Conservation (phyloP, 2,329 filamentous ascomycete genomes). For the Scedosporium boydii region DNA sequence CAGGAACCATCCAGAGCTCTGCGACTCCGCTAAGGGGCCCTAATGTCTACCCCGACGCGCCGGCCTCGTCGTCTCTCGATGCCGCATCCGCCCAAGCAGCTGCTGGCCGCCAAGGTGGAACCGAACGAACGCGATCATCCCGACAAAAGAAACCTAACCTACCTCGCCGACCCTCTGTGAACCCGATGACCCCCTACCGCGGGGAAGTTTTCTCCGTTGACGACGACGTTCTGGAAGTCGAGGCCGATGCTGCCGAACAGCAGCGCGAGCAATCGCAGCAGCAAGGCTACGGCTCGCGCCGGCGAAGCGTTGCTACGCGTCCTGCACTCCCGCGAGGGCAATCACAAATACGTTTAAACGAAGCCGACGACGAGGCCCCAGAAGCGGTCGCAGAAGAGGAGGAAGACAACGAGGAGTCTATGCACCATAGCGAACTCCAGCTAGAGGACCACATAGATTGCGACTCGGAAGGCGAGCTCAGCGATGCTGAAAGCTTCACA, state of each 20-base stretch:
- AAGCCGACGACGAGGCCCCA: constrained; percentile 26
- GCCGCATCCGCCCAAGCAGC: constrained; percentile 29
- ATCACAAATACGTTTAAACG: constrained; percentile 24
- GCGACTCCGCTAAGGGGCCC: neutral
- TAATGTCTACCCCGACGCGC: neutral
- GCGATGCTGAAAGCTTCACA: constrained; percentile 95
- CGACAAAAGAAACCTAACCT: constrained; percentile 64
- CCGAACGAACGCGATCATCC: constrained; percentile 38
- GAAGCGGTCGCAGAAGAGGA: constrained; percentile 5
- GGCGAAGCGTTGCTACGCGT: neutral
- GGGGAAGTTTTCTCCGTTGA: constrained; percentile 86
- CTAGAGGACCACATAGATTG: constrained; percentile 43
- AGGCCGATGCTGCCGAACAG: constrained; percentile 45
- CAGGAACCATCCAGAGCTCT: constrained; percentile 25
- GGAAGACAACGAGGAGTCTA: constrained; percentile 21
- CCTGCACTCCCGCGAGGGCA: neutral
- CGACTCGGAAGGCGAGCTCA: constrained; percentile 63
- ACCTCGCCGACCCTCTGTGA: constrained; percentile 65
- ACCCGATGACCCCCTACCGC: constrained; percentile 60
- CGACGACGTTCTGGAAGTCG: constrained; percentile 74
- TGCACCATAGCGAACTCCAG: constrained; percentile 26
- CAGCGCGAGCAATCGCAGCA: constrained; percentile 21
- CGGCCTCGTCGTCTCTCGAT: constrained; percentile 23
- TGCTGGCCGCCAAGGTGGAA: constrained; percentile 31
- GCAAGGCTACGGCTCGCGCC: constrained; percentile 16